Evolutionary conservation across 179 eudicot species (phyloP).

Genomic region (Vitellaria paradoxa): DNA sequence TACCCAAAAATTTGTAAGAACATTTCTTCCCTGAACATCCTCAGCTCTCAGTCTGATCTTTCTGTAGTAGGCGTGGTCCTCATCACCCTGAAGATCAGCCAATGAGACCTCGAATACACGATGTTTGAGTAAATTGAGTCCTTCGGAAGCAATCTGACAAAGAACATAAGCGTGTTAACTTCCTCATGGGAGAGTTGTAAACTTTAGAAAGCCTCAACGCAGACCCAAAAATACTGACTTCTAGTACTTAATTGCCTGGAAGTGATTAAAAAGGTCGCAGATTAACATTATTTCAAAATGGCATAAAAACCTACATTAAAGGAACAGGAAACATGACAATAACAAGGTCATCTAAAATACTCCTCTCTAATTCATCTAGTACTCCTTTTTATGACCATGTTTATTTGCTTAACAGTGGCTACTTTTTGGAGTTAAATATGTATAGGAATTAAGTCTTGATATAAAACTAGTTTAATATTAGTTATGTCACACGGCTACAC

Average conservation of each 20-base stretch:
- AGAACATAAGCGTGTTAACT: neutral
- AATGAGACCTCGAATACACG: slow-evolving; percentile 58
- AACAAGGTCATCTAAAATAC: neutral
- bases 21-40: too few species aligned
- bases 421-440: neutral
- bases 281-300: neutral
- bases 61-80: slow-evolving; percentile 44
- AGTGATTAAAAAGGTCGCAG: neutral
- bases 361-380: neutral
- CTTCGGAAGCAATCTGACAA: slow-evolving; percentile 9
- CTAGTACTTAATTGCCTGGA: neutral
- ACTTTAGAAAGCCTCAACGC: neutral
- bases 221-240: neutral
- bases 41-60: slow-evolving; percentile 23
- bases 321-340: neutral
- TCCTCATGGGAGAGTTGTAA: neutral
- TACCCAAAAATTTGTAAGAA: slow-evolving; percentile 45
- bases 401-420: too few species aligned
- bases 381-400: neutral
- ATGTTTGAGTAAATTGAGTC: slow-evolving; percentile 61
- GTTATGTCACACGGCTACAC: neutral
- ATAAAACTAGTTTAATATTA: neutral
- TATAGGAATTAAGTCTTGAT: neutral
- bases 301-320: too few species aligned
- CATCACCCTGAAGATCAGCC: slow-evolving; percentile 48